phyloP scores from a whole-genome alignment of 345 rosid genomes.

The Syzygium grande region DNA sequence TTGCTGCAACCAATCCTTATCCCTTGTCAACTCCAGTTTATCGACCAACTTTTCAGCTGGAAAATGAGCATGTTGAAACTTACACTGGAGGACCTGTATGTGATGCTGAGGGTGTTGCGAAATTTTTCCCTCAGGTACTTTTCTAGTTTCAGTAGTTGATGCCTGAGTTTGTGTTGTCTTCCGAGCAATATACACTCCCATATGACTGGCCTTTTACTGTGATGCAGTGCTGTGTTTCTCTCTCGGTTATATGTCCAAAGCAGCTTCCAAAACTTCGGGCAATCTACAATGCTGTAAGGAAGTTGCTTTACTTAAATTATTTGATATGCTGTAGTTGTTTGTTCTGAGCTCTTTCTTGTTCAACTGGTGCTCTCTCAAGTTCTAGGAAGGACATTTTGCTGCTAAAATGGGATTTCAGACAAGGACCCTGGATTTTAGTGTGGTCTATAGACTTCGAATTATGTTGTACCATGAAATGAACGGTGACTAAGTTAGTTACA shows the following conservation, averaged over 20 bases:
- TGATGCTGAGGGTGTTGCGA: constrained; percentile 88
- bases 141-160: background rate
- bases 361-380: background rate
- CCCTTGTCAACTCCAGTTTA: constrained; percentile 92
- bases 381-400: background rate
- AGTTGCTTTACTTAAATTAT: background rate
- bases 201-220: constrained; percentile 14
- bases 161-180: background rate
- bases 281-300: constrained; percentile 78
- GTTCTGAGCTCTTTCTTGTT: background rate
- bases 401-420: background rate
- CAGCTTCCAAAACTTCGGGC: constrained; percentile 79
- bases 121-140: constrained; percentile 61
- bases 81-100: constrained; percentile 62
- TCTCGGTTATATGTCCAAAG: constrained; percentile 86
- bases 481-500: background rate
- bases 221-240: constrained; percentile 71
- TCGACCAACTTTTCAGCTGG: constrained; percentile 58
- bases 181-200: background rate
- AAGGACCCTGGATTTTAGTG: background rate
- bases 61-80: constrained; percentile 49
- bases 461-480: background rate
- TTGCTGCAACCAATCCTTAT: constrained; percentile 90
- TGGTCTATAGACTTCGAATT: background rate
- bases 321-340: background rate